Percentiles rank a stretch among this genome's conserved stretches.
These are phyloP conservation scores for Capsicum pubescens DNA, from an alignment of 257 asterid species.

Conservation along the genomic window DNA sequence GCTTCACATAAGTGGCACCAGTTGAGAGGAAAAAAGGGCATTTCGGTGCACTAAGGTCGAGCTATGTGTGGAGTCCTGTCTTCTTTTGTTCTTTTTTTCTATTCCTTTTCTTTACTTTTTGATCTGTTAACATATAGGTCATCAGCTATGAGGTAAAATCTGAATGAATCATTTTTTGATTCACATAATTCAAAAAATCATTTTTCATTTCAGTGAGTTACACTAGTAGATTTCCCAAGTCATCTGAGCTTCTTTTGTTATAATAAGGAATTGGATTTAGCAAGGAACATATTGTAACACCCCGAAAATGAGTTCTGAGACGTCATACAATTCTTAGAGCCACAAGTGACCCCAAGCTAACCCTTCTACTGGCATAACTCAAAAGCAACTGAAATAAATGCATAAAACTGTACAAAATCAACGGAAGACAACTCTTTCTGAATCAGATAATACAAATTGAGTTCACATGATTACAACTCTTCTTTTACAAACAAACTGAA, in stretches of 20 bases:
- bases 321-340: no score
- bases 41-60: not conserved
- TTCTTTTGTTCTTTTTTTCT: not conserved
- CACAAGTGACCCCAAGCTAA: no score
- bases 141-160: not conserved
- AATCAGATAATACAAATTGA: no score
- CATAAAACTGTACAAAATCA: no score
- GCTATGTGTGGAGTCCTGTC: not conserved
- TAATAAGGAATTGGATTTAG: conserved; percentile 91
- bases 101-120: conserved; percentile 9
- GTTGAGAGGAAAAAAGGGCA: not conserved
- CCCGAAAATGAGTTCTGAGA: no score
- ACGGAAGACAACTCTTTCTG: no score
- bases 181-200: not conserved
- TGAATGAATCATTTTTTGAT: not conserved
- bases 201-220: not conserved
- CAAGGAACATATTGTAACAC: no score
- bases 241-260: conserved; percentile 33
- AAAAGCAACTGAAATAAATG: no score
- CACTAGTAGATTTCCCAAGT: conserved; percentile 7
- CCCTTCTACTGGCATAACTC: no score
- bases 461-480: no score
- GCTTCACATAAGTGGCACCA: not conserved
- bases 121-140: not conserved
- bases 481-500: no score